Conservation (phyloP, 495 filamentous ascomycete genomes). For the Daldinia loculata region DNA sequence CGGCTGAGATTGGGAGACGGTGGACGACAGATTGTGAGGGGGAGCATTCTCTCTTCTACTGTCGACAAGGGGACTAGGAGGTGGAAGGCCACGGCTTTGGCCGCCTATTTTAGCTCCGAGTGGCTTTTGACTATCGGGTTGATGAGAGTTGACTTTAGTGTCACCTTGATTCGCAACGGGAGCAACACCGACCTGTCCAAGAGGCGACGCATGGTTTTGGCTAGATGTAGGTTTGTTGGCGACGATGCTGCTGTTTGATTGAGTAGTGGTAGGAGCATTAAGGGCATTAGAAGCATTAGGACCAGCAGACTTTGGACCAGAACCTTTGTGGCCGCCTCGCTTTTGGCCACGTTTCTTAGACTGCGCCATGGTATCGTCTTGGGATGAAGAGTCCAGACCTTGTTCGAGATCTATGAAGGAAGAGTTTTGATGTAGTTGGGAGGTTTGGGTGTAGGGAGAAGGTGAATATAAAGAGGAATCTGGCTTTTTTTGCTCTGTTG, state of each 20-base stretch:
- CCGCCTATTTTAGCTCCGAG: constrained; percentile 11
- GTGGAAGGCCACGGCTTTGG: constrained; percentile 2
- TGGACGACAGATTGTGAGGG: constrained; percentile 6
- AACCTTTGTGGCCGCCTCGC: constrained; percentile 31
- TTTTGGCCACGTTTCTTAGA: constrained; percentile 40
- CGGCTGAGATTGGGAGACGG: constrained; percentile 16
- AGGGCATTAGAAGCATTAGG: not conserved
- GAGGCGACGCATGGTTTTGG: constrained; percentile 8
- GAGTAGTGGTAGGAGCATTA: constrained; percentile 9
- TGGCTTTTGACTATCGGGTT: constrained; percentile 21
- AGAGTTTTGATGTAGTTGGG: not conserved
- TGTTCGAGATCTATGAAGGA: constrained; percentile 36
- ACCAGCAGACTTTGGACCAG: constrained; percentile 3
- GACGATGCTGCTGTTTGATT: constrained; percentile 22
- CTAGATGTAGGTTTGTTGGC: constrained; percentile 1
- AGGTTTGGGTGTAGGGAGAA: not conserved
- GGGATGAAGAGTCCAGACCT: constrained; percentile 18
- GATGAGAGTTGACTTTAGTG: constrained; percentile 9
- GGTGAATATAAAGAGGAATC: not conserved
- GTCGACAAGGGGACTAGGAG: not conserved
- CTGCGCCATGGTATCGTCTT: constrained; percentile 23
- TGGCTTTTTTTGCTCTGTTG: not conserved
- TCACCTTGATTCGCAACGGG: constrained; percentile 31
- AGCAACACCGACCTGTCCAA: constrained; percentile 32
- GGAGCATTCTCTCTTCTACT: constrained; percentile 35